Conservation (phyloP, 768 basidiomycete species). For the Lentinula sp. region DNA sequence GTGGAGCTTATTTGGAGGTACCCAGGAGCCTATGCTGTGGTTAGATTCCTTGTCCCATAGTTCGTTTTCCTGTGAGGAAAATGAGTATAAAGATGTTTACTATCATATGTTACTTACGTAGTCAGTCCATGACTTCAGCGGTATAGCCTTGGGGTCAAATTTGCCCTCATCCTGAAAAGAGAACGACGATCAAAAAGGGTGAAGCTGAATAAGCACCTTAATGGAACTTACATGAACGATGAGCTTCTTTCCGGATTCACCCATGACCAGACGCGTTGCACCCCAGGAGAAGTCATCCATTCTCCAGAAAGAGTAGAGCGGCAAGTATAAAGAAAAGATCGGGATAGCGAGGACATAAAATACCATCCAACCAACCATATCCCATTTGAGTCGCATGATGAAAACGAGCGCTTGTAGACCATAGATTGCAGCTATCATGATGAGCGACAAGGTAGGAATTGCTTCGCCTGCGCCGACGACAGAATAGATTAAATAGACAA, state of each 20-base stretch:
- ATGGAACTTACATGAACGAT: constrained; percentile 75
- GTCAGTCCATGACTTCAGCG: constrained; percentile 95
- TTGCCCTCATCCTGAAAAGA: constrained; percentile 84
- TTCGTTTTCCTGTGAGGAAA: constrained; percentile 69
- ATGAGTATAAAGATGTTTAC: background rate
- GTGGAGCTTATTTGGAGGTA: constrained; percentile 66
- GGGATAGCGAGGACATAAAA: constrained; percentile 96
- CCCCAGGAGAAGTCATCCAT: constrained; percentile 99
- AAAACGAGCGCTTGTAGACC: constrained; percentile 92
- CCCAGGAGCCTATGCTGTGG: constrained; percentile 92
- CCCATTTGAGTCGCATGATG: constrained; percentile 90
- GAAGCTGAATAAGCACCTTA: background rate
- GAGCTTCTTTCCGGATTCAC: constrained; percentile 93
- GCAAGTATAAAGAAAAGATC: constrained; percentile 88
- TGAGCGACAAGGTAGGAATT: constrained; percentile 76
- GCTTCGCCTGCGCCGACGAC: constrained; percentile 59
- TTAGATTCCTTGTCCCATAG: constrained; percentile 98
- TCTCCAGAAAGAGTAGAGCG: constrained; percentile 93
- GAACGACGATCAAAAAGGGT: constrained; percentile 4
- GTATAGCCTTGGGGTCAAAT: constrained; percentile 90
- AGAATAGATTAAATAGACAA: constrained; percentile 83
- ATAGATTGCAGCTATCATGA: constrained; percentile 93
- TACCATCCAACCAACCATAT: constrained; percentile 97
- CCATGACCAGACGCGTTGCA: constrained; percentile 85
- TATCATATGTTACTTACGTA: constrained; percentile 52